phyloP scores from a whole-genome alignment of 306 rosid genomes.

The Cucumis cinereus region DNA sequence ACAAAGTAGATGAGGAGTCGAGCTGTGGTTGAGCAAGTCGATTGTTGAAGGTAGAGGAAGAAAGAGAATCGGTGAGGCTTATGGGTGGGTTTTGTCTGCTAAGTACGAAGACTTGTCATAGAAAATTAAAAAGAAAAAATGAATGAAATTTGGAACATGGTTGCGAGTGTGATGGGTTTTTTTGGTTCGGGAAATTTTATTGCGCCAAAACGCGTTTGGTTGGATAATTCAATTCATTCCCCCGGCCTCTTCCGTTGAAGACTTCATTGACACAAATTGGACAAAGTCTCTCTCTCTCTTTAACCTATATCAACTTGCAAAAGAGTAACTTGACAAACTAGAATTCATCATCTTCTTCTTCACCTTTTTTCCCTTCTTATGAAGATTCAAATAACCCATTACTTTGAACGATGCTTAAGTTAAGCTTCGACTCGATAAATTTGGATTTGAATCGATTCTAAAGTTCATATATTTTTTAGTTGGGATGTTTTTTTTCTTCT shows the following conservation, averaged over 20 bases:
- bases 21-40: constrained; percentile 30
- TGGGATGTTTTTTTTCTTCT: background rate
- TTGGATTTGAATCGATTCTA: background rate
- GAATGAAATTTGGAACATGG: background rate
- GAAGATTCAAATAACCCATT: too few relatives aligned
- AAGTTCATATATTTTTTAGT: background rate
- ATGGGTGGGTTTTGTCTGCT: background rate
- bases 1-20: constrained; percentile 5
- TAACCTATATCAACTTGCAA: background rate
- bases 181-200: background rate
- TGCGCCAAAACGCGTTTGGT: constrained; percentile 6
- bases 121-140: background rate
- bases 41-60: background rate
- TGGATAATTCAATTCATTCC: background rate
- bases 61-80: background rate
- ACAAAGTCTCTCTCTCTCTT: background rate
- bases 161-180: background rate
- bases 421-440: too few relatives aligned
- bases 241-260: background rate
- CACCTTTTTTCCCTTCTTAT: too few relatives aligned
- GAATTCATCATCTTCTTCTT: background rate
- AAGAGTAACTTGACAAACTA: background rate
- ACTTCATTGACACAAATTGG: background rate
- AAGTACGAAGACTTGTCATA: constrained; percentile 1
- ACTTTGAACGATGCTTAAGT: too few relatives aligned